Evolutionary conservation across 2,329 filamentous ascomycete genomes (phyloP), one percentile per base, ranked within the genome.

Genomic region (Colletotrichum chlorophyti): DNA sequence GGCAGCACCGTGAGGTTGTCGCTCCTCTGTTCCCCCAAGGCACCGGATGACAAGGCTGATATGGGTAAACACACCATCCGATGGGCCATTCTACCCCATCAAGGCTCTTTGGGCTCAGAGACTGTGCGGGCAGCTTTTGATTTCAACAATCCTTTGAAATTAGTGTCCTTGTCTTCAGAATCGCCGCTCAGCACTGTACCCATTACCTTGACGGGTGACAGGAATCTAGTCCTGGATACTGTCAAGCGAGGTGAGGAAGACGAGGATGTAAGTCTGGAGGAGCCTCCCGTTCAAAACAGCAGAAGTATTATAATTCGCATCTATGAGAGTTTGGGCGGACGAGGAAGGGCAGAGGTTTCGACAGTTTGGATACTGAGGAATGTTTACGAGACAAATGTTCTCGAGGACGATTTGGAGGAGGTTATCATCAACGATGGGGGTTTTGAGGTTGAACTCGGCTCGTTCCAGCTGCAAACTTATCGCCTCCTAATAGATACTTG

Each of bases 1-100:
- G 87, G 87, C 23, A 87, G 83, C 66, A 70, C 88, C n/a, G 90
- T 90, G 87, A 79, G 87, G 3, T 75, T 90, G 12, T 86, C 82
- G 21, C 75, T 90, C 10, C 77, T 90, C 8, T 81, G 87, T 9
- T 82, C 86, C 1, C 83, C 87, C 12, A 90, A 90, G 65, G 87
- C 87, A 0, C 87, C 87, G 1, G 87, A 90, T 66, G 86, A 80
- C 1, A 83, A 89, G 64, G 87, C 87, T 29, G 87, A 90, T 65
- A 90, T 90, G 86, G 87, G 85, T 34, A 77, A 73, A 48, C 87
- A 90, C 70, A 76, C 76, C 60, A 87, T 89, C 63, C 82, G 83
- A 58, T 90, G 87, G 75, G 87, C 86, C 8, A 86, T 90, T 59
- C 75, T 90, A 66, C 87, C 87, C 4, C 87, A 90, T 66, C 62